These are phyloP conservation scores for Phytophthora hybrid DNA, from an alignment of 352 stramenopile species.

Conservation along the genomic window DNA sequence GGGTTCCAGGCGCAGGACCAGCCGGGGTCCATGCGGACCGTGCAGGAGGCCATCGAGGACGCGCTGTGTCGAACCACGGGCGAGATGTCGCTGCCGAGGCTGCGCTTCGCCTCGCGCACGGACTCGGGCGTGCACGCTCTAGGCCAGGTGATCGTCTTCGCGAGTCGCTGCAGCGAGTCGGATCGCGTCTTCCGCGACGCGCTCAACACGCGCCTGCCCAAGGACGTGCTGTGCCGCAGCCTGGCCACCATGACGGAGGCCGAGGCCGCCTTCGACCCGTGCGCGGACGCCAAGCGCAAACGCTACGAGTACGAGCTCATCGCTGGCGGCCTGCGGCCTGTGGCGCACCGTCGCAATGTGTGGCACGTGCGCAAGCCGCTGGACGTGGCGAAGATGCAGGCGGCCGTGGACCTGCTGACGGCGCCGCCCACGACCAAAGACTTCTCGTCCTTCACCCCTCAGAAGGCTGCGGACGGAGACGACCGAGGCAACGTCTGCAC, in stretches of 20 bases:
- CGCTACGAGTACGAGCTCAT: conserved; percentile 73
- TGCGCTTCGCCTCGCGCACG: conserved; percentile 92
- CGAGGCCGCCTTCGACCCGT: conserved; percentile 58
- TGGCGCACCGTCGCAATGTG: conserved; percentile 56
- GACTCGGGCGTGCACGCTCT: conserved; percentile 93
- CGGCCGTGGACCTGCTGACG: conserved; percentile 45
- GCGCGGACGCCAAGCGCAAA: conserved; percentile 59
- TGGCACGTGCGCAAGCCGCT: conserved; percentile 73
- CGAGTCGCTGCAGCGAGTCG: conserved; percentile 63
- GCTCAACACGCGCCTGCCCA: conserved; percentile 76
- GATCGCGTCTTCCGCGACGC: conserved; percentile 66
- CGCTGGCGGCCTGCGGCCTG: conserved; percentile 58
- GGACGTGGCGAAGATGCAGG: conserved; percentile 60
- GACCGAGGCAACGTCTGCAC: conserved; percentile 63
- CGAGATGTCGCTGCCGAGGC: conserved; percentile 59
- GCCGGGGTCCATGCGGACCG: conserved; percentile 51
- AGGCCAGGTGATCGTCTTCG: conserved; percentile 92
- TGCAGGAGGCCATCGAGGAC: conserved; percentile 82
- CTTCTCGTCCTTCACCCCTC: conserved; percentile 73
- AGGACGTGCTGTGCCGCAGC: conserved; percentile 62
- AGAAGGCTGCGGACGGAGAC: conserved; percentile 47
- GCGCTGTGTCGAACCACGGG: conserved; percentile 73
- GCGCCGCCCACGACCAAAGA: conserved; percentile 52
- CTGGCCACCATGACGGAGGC: conserved; percentile 34
- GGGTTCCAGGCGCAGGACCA: conserved; percentile 88